Evolutionary conservation across 345 rosid species (phyloP), one percentile per base, ranked within the genome.

Genomic region (Arabidopsis suecica): DNA sequence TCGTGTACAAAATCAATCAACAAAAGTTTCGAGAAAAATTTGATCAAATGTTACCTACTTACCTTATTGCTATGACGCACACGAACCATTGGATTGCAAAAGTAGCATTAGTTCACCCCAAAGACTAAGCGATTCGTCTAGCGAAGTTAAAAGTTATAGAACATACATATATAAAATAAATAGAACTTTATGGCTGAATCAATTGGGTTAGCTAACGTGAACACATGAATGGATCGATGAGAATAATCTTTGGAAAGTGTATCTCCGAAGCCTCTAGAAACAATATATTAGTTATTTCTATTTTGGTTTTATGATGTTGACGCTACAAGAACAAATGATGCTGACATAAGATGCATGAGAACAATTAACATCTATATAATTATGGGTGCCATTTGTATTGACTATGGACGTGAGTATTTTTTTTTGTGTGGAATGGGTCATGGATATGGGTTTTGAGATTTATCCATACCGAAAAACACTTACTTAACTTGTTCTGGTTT

Each of bases 211-310:
- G 54, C 38, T 44, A 7, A 45, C 25, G 49, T 49, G 68, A 25
- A 48, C 75, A 71, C 59, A 60, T 48, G 49, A 51, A 61, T 66
- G 37, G 49, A 51, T 67, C 34, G 18, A 72, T 41, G 45, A 44
- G 71, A 73, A 64, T 44, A 73, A 41, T 13, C n/a, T 25, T 23
- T 22, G 45, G 47, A 53, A 54, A 63, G 64, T 73, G 64, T 73
- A 53, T 41, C 10, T 51, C 20, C 34, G 69, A 72, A 61, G 69
- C 22, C 69, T 42, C 57, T 73, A 42, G 28, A 73, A 54, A 64
- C 62, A 20, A 12, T 42, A 38, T 51, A 49, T 20, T 65, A 42
- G 3, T 18, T 64, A 5, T 11, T 65, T 33, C 38, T 74, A 73
- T 50, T 48, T 36, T 61, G 32, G 40, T 16, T 62, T 50, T 72